Percentiles rank a stretch among this genome's conserved stretches.
Conservation (phyloP, 2,329 filamentous ascomycete species). For the Colletotrichum chrysophilum region DNA sequence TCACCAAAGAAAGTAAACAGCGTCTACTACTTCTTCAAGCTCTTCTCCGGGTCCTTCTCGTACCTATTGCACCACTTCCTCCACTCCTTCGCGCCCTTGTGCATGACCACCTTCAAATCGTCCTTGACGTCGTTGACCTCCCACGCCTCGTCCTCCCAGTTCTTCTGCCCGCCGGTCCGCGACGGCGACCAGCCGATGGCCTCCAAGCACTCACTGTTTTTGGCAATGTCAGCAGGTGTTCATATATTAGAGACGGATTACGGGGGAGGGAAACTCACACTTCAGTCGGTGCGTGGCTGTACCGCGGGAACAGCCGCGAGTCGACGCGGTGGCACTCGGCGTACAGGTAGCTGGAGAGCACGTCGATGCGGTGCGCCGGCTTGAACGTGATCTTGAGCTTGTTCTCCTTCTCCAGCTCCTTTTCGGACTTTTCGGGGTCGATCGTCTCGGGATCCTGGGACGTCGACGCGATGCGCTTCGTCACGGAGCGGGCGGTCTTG, state of each 20-base stretch:
- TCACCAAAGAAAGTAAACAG: not conserved
- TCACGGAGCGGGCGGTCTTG: constrained; percentile 17
- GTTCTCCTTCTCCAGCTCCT: constrained; percentile 16
- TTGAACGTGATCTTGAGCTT: constrained; percentile 11
- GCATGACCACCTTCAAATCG: constrained; percentile 11
- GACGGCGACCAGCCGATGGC: constrained; percentile 15
- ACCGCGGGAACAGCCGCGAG: constrained; percentile 5
- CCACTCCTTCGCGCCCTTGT: constrained; percentile 18
- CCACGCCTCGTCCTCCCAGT: constrained; percentile 20
- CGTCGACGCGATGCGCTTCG: constrained; percentile 9
- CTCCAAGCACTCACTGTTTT: constrained; percentile 1
- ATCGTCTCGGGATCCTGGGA: constrained; percentile 15
- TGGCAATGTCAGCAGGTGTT: not conserved
- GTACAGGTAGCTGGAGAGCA: constrained; percentile 6
- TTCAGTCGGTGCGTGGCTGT: constrained; percentile 11
- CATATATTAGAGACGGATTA: not conserved
- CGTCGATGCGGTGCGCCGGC: constrained; percentile 4
- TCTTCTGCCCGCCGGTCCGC: not conserved
- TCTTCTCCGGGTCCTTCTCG: constrained; percentile 19
- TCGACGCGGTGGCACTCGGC: constrained; percentile 17
- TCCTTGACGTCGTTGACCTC: constrained; percentile 15
- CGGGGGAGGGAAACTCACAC: not conserved
- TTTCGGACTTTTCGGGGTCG: constrained; percentile 5
- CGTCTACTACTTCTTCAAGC: not conserved
- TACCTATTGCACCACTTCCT: constrained; percentile 12